phyloP scores from a whole-genome alignment of 1,139 yeast species.

The Debaryomyces sp. region DNA sequence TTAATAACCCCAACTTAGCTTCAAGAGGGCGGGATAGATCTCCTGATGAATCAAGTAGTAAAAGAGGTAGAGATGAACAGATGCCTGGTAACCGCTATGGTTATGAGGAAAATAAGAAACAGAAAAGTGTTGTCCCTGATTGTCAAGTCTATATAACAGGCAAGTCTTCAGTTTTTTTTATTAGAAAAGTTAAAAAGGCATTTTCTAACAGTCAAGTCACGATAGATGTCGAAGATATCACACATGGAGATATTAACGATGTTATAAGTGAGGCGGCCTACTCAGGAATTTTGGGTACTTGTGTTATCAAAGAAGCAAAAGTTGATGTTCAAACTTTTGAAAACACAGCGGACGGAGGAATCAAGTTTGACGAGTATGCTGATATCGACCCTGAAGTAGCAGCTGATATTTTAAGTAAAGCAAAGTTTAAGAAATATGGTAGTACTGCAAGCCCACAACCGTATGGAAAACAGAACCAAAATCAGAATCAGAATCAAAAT shows the following conservation, averaged over 20 bases:
- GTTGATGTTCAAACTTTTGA: constrained; percentile 78
- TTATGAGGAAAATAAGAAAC: constrained; percentile 10
- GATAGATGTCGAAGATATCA: constrained; percentile 46
- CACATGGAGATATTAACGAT: constrained; percentile 48
- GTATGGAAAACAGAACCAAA: constrained; percentile 18
- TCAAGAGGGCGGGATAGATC: constrained; percentile 29
- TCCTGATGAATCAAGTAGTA: constrained; percentile 13
- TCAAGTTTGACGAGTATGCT: constrained; percentile 82
- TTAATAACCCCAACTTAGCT: constrained; percentile 18
- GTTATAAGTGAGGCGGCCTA: constrained; percentile 78
- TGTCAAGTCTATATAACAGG: constrained; percentile 68
- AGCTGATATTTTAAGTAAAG: constrained; percentile 45
- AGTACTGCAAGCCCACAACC: constrained; percentile 22
- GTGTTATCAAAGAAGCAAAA: constrained; percentile 60
- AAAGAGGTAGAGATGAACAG: constrained; percentile 12
- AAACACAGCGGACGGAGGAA: constrained; percentile 65
- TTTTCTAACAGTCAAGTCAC: constrained; percentile 55
- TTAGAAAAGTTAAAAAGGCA: constrained; percentile 56
- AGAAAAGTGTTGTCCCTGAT: constrained; percentile 42
- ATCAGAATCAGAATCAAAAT: constrained; percentile 17
- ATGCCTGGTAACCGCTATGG: constrained; percentile 17
- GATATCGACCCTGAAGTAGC: constrained; percentile 68
- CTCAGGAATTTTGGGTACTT: constrained; percentile 74
- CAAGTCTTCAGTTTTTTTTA: constrained; percentile 61
- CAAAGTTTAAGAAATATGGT: constrained; percentile 31